Evolutionary conservation across 129 eudicot genomes (phyloP), one percentile per base, ranked within the genome.

Genomic region (Silybum marianum): DNA sequence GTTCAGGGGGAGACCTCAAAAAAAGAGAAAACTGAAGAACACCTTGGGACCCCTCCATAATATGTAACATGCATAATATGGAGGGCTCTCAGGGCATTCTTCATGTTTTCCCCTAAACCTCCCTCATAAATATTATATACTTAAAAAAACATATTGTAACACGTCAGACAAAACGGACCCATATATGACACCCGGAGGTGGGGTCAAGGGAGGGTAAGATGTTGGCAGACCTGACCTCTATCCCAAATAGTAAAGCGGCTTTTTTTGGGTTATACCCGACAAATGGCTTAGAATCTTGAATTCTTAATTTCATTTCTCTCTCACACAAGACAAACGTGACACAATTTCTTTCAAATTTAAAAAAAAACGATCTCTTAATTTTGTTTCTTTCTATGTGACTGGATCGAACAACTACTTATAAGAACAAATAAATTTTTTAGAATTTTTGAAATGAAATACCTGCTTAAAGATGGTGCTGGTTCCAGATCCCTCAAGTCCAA

Each of bases 381-480:
- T 16, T 19, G n/a, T 16, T 48, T 48, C 62, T 14, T 48, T 51
- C 22, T 16, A 51, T 16, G 22, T 28, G 12, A 62, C 10, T 19
- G 24, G 68, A 62, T 18, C 25, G 1, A 60, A 60, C 23, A 62
- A n/a, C 68, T 62, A 62, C 10, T 19, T 63, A 12, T 8, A 63
- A 21, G 26, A 65, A 9, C 2, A 23, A 65, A 3, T 16, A 21
- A 63, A 66, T 73, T 69, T 19, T 24, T 69, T 13, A 68, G n/a
- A 58, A 77, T 60, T 32, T 13, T n/a, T 13, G n/a, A 68, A 72
- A 32, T n/a, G 40, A 32, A 71, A 38, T 84, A 95, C 99, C 96
- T 96, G 99, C 88, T 96, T 96, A 82, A 96, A 96, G n/a, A 96
- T 91, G 13, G 99, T 96, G 91, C 99, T 96, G 69, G 99, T 96